A percentile compares a stretch with the other conserved stretches of the same genome.
phyloP scores from a whole-genome alignment of 495 filamentous ascomycete genomes.

The Pseudomonodictys pantanalensis region DNA sequence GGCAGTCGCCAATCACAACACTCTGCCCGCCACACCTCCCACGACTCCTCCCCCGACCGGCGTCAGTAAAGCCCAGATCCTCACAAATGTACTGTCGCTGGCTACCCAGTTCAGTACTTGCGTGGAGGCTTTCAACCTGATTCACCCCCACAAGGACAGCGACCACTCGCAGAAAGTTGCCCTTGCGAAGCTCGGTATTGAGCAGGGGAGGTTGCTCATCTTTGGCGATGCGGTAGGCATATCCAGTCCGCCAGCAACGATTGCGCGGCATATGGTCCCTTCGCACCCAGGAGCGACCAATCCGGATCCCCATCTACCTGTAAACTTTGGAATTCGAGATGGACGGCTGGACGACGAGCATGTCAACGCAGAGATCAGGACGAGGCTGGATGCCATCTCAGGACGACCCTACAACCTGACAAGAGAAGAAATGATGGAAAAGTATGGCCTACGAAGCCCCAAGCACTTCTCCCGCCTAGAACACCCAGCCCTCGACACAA shows the following conservation, averaged over 20 bases:
- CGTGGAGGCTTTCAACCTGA: conserved; percentile 40
- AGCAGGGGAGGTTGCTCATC: conserved; percentile 40
- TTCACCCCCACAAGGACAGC: conserved; percentile 34
- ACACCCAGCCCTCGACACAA: conserved; percentile 36
- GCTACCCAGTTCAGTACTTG: conserved; percentile 41
- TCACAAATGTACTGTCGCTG: conserved; percentile 35
- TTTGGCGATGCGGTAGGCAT: conserved; percentile 41
- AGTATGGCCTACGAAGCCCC: conserved; percentile 37
- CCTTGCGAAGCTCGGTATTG: conserved; percentile 36
- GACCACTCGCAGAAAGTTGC: conserved; percentile 34
- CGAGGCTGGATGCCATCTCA: conserved; percentile 31
- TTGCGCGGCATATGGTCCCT: conserved; percentile 37
- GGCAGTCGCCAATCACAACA: conserved; percentile 3
- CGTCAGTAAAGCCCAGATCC: conserved; percentile 30
- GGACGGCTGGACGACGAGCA: conserved; percentile 32
- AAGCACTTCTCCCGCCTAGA: conserved; percentile 27
- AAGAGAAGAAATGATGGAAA: conserved; percentile 38
- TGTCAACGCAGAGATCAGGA: conserved; percentile 29
- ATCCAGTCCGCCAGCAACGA: conserved; percentile 33
- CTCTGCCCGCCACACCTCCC: conserved; percentile 8
- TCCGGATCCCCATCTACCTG: conserved; percentile 37
- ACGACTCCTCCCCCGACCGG: conserved; percentile 5
- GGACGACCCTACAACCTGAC: conserved; percentile 13
- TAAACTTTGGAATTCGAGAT: conserved; percentile 38
- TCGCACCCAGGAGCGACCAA: conserved; percentile 36